phyloP scores from a whole-genome alignment of 2,329 filamentous ascomycete species.

The Botrytis hyacinthi region DNA sequence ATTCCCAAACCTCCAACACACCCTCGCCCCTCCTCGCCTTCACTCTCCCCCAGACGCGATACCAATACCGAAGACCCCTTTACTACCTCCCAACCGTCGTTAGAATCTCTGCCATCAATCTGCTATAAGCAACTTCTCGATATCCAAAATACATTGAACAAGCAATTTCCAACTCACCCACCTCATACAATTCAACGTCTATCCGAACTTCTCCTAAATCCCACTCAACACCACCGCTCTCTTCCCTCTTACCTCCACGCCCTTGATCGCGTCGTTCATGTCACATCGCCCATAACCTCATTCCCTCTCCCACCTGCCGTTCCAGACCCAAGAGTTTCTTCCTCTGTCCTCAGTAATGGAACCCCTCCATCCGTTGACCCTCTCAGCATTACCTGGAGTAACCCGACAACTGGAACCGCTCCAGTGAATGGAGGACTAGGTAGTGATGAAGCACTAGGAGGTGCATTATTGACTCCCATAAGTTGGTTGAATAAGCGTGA shows the following conservation, averaged over 20 bases:
- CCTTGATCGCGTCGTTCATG: slow-evolving; percentile 83
- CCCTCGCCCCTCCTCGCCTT: slow-evolving; percentile 44
- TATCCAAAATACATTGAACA: slow-evolving; percentile 59
- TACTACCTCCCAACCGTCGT: not conserved
- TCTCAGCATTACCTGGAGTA: slow-evolving; percentile 48
- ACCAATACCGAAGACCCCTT: slow-evolving; percentile 45
- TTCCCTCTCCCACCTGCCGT: slow-evolving; percentile 78
- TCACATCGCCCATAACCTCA: slow-evolving; percentile 75
- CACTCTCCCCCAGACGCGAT: slow-evolving; percentile 46
- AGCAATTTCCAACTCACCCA: slow-evolving; percentile 69
- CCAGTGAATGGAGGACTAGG: slow-evolving; percentile 51
- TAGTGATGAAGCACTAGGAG: slow-evolving; percentile 84
- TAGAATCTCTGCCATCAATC: slow-evolving; percentile 4
- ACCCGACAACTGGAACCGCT: slow-evolving; percentile 41
- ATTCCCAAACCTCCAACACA: slow-evolving; percentile 41
- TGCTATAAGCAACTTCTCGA: slow-evolving; percentile 46
- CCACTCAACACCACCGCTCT: slow-evolving; percentile 75
- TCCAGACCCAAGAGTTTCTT: slow-evolving; percentile 54
- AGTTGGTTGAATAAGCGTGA: slow-evolving; percentile 68
- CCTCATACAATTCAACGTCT: slow-evolving; percentile 93
- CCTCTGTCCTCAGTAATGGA: slow-evolving; percentile 58
- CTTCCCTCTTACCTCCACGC: slow-evolving; percentile 86
- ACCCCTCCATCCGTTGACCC: slow-evolving; percentile 38
- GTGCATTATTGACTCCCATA: slow-evolving; percentile 88
- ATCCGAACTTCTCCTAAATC: slow-evolving; percentile 77